Base-by-base conservation (phyloP, 2,329 filamentous ascomycete species). In the Colletotrichum destructivum region DNA sequence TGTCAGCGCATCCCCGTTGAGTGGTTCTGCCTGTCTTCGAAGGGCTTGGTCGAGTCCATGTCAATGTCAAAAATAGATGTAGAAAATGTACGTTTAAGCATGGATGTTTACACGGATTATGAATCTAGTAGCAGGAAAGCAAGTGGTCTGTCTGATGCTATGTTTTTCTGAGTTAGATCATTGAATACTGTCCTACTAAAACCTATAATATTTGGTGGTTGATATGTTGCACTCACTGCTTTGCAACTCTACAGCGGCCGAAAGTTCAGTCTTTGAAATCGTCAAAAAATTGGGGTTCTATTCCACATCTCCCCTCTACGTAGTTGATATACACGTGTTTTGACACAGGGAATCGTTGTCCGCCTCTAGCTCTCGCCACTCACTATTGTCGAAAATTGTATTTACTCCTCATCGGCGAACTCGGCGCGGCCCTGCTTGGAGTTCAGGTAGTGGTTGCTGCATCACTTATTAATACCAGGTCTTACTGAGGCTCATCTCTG, bases 361-460 rank as follows among this genome's bases (percentile, higher is more conserved):
- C 78, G 74, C 72, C 68, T 77, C 77, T 76, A 78, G 74, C 76
- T 78, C 76, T 66, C 35, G 35, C 72, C 73, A 52, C 72, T 42
- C 68, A 35, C 61, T 52, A 16, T 26, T 23, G 40, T 59, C 40
- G 15, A 63, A 23, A 44, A 23, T 3, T 16, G 26, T 3, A 11
- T 76, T 82, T 85, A 86, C 79, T 85, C 84, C 71, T 77, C 75
- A 18, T 82, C 84, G 63, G 44, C 83, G 74, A 84, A 84, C 84
- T 88, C 86, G 71, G 86, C 86, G 77, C 91, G 91, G 63, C 93
- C 93, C 67, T 88, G 86, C 89, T 95, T 95, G 77, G 92, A 94
- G 88, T 94, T 94, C 79, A 94, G 86, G 85, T 93, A 94, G 81
- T 94, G 88, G 86, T 94, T 95, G 84, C 93, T 95, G 60, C 13